Evolutionary conservation across 306 rosid genomes (phyloP).

Genomic region (Malus fusca): DNA sequence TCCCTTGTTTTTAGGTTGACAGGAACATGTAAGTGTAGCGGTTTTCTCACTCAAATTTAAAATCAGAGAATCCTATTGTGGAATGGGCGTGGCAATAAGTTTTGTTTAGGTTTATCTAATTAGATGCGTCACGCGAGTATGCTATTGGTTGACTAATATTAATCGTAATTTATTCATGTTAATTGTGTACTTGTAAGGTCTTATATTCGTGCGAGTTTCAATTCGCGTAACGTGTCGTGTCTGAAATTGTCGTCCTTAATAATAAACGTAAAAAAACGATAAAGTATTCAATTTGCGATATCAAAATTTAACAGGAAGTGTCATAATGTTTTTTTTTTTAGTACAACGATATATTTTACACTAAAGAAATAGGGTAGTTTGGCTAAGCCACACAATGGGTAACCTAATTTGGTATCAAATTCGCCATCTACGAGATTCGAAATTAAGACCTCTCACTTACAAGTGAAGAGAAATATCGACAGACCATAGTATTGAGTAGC

Average conservation of each 20-base stretch:
- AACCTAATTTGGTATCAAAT: too few species aligned
- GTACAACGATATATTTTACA: too few species aligned
- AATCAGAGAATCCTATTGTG: background rate
- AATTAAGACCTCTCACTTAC: accelerated
- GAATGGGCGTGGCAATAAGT: background rate
- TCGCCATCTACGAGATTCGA: accelerated
- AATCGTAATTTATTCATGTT: too few species aligned
- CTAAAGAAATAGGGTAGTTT: accelerated
- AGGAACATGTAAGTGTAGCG: background rate
- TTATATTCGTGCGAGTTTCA: too few species aligned
- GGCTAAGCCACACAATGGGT: too few species aligned
- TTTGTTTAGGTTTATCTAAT: background rate
- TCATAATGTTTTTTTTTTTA: too few species aligned
- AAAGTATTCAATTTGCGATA: background rate
- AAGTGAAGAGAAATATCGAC: accelerated
- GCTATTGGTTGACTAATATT: background rate
- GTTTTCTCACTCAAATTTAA: background rate
- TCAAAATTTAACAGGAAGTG: background rate
- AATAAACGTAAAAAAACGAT: too few species aligned
- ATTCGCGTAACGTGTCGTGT: background rate
- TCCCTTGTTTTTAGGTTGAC: background rate
- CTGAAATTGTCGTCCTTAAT: too few species aligned
- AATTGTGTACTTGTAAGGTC: background rate
- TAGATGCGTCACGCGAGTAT: too few species aligned
- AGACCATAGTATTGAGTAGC: accelerated